Conservation (phyloP, 108 stramenopile species). For the Skeletonema costatum region DNA sequence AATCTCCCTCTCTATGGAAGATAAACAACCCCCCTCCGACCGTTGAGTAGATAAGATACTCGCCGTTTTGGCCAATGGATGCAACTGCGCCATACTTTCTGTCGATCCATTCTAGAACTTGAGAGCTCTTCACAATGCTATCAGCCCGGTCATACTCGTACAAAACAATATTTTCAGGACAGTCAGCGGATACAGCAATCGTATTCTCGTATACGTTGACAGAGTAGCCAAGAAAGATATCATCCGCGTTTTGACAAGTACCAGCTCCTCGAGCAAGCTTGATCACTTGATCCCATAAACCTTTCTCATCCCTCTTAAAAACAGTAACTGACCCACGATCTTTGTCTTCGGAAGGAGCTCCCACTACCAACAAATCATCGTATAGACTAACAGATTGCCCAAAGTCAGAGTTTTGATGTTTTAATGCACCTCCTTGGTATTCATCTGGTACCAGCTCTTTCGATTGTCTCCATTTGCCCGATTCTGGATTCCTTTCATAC, state of each 20-base stretch:
- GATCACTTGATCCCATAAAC: slow-evolving; percentile 9
- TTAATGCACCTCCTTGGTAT: not conserved
- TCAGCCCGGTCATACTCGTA: slow-evolving; percentile 12
- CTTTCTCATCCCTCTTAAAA: slow-evolving; percentile 7
- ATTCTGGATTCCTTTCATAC: slow-evolving; percentile 11
- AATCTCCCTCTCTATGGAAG: not conserved
- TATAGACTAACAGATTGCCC: slow-evolving; percentile 18
- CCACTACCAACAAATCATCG: slow-evolving; percentile 20
- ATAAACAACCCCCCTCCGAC: slow-evolving; percentile 11
- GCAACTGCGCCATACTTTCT: slow-evolving; percentile 11
- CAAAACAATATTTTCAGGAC: slow-evolving; percentile 16
- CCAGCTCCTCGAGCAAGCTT: slow-evolving; percentile 8
- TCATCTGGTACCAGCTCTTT: slow-evolving; percentile 16
- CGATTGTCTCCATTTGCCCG: slow-evolving; percentile 7
- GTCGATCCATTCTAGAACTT: slow-evolving; percentile 4
- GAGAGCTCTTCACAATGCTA: not conserved
- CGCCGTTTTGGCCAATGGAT: slow-evolving; percentile 8
- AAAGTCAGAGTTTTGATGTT: slow-evolving; percentile 5
- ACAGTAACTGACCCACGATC: slow-evolving; percentile 9
- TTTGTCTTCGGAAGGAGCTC: slow-evolving; percentile 10
- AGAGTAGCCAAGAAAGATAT: slow-evolving; percentile 6
- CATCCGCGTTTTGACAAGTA: not conserved
- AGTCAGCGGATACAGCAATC: slow-evolving; percentile 23
- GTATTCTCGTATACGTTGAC: slow-evolving; percentile 4
- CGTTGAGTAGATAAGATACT: slow-evolving; percentile 17